Percentiles rank a stretch among this genome's conserved stretches.
phyloP scores from a whole-genome alignment of 371 early-diverging fungal species.

The Lichtheimia corymbifera region DNA sequence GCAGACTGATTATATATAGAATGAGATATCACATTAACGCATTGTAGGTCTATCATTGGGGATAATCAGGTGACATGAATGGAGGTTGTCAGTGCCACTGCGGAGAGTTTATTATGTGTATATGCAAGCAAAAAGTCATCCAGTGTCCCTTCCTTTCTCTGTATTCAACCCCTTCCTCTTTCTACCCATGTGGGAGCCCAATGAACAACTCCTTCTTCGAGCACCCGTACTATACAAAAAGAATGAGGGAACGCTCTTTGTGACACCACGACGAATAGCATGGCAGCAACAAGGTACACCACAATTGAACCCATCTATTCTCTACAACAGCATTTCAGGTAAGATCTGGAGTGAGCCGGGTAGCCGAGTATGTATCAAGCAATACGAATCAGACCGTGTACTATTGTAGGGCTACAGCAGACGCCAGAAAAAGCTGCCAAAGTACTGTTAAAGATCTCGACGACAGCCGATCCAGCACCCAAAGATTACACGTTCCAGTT shows the following conservation, averaged over 20 bases:
- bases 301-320: conserved; percentile 44
- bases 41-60: too few species aligned
- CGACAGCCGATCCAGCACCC: conserved; percentile 20
- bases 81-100: too few species aligned
- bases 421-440: conserved; percentile 46
- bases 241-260: conserved; percentile 53
- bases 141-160: too few species aligned
- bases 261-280: conserved; percentile 56
- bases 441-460: conserved; percentile 39
- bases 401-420: conserved; percentile 30
- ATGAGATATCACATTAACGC: too few species aligned
- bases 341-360: not conserved
- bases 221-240: conserved; percentile 53
- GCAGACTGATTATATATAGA: too few species aligned
- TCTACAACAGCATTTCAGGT: conserved; percentile 43
- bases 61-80: too few species aligned
- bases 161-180: too few species aligned
- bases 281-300: conserved; percentile 59
- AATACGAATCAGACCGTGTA: too few species aligned
- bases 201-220: conserved; percentile 54
- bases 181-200: conserved; percentile 58
- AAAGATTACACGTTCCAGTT: conserved; percentile 58
- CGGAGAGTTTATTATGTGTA: too few species aligned
- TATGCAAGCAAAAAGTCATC: too few species aligned
- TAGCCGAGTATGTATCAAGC: too few species aligned